phyloP scores from a whole-genome alignment of 2,329 filamentous ascomycete genomes.

The Keithomyces neogunnii region DNA sequence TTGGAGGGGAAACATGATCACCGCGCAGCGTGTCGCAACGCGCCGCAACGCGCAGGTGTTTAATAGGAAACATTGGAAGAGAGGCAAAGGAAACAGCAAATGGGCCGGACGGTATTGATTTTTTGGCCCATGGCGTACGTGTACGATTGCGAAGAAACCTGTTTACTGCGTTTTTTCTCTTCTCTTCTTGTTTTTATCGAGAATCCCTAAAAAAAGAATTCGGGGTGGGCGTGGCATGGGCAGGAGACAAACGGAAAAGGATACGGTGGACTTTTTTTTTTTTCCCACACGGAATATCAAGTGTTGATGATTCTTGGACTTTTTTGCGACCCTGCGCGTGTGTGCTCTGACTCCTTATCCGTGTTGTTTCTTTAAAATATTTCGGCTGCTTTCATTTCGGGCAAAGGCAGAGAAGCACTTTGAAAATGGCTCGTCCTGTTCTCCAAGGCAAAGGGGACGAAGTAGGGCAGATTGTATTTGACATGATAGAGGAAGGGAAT shows the following conservation, averaged over 20 bases:
- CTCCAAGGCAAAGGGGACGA: neutral
- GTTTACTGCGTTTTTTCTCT: slow-evolving; percentile 14
- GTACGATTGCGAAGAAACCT: slow-evolving; percentile 25
- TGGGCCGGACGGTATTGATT: slow-evolving; percentile 8
- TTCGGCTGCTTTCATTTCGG: neutral
- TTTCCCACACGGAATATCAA: slow-evolving; percentile 10
- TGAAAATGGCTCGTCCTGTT: neutral
- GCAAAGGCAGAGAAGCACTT: neutral
- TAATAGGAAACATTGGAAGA: slow-evolving; percentile 7
- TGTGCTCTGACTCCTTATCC: neutral
- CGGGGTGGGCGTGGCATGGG: slow-evolving; percentile 17
- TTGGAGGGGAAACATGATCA: slow-evolving; percentile 22
- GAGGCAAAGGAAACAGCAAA: slow-evolving; percentile 5
- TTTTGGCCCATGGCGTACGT: slow-evolving; percentile 20
- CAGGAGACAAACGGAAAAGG: slow-evolving; percentile 13
- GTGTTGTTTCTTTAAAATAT: neutral
- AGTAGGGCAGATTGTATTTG: neutral
- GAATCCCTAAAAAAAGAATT: slow-evolving; percentile 23
- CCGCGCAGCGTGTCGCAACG: slow-evolving; percentile 17
- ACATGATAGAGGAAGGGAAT: neutral
- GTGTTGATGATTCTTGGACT: neutral
- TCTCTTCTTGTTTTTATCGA: slow-evolving; percentile 13
- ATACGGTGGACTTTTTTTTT: slow-evolving; percentile 13
- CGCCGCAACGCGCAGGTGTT: slow-evolving; percentile 7
- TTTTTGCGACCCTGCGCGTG: neutral